Base-by-base conservation (phyloP, 192 early-diverging fungal species). In the Phycomyces blakesleeanus region DNA sequence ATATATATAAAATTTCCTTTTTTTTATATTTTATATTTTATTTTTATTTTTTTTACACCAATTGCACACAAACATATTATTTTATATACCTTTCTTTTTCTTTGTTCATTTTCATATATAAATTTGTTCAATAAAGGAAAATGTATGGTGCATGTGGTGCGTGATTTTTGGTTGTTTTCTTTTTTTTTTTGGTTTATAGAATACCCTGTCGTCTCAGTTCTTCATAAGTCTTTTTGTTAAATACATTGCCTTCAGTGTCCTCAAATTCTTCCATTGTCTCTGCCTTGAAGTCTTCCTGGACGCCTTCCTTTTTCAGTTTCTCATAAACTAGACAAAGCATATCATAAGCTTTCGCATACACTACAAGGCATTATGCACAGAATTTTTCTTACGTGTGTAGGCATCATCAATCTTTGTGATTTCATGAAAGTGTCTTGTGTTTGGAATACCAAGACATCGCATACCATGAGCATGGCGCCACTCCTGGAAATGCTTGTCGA, bases 401-500 rank as follows among this genome's bases (percentile, higher is more conserved):
- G 94, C 96, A 77, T 98, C 96, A 39, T 89, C 86, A 34, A 98
- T 98, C 16, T 80, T 65, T 10, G 91, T 90, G 34, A 96, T 93
- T 71, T 94, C 94, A 55, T 94, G 89, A 75, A 95, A 96, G 69
- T 94, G 92, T 12, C 89, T 74, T 0, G 88, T 90, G 61, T 96
- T 94, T 11, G 93, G 91, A 56, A 98, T 94, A 14, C 94, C 95
- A 37, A 98, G 78, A 50, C 88, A 81, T 40, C 90, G 81, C 91
- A 98, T 92, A 27, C 94, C 95, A 60, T 95, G 92, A 5, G 91
- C 93, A 76, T 98, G 96, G 40, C 95, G 79, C 81, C 90, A 89
- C 69, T 98, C 96, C 68, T 93, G 89, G 69, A 97, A 98, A 67
- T 98, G 95, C 56, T 88, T 83, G 67, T 98, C 95, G 59, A 95